phyloP scores from a whole-genome alignment of 352 stramenopile genomes.

The Pythium insidiosum region DNA sequence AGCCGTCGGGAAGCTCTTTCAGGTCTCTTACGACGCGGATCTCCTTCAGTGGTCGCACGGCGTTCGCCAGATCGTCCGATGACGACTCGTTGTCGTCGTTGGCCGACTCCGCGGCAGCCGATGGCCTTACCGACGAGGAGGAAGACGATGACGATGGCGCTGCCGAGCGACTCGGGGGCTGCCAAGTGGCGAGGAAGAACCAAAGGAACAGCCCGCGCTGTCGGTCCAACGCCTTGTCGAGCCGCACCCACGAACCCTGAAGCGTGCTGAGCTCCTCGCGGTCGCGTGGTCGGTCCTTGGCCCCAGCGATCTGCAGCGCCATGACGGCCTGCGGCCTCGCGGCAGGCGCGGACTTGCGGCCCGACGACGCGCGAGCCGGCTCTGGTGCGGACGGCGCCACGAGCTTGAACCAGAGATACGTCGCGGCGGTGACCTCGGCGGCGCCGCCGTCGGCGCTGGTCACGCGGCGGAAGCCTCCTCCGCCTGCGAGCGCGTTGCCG shows the following conservation, averaged over 20 bases:
- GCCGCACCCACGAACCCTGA: conserved; percentile 29
- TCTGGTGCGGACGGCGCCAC: conserved; percentile 5
- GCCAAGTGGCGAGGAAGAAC: conserved; percentile 27
- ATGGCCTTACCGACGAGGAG: too few relatives aligned
- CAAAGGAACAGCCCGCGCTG: conserved; percentile 52
- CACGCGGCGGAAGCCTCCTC: conserved; percentile 76
- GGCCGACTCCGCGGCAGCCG: neutral
- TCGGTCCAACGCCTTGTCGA: conserved; percentile 75
- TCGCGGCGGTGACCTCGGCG: conserved; percentile 71
- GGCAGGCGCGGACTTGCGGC: too few relatives aligned
- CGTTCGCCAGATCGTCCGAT: neutral
- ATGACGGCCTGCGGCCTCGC: conserved; percentile 35
- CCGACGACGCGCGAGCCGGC: neutral
- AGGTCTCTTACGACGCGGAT: conserved; percentile 65
- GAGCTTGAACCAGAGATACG: conserved; percentile 83
- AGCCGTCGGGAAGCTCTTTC: conserved; percentile 61
- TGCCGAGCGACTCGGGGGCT: neutral
- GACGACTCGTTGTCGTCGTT: conserved; percentile 6
- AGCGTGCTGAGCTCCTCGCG: conserved; percentile 2
- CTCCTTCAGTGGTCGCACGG: conserved; percentile 61
- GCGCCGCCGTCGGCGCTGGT: conserved; percentile 64
- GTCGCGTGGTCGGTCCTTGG: conserved; percentile 10
- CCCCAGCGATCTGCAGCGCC: conserved; percentile 36
- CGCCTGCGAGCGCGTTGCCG: conserved; percentile 71
- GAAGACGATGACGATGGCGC: too few relatives aligned